phyloP scores from a whole-genome alignment of 352 stramenopile genomes.

The Phytophthora lateralis region DNA sequence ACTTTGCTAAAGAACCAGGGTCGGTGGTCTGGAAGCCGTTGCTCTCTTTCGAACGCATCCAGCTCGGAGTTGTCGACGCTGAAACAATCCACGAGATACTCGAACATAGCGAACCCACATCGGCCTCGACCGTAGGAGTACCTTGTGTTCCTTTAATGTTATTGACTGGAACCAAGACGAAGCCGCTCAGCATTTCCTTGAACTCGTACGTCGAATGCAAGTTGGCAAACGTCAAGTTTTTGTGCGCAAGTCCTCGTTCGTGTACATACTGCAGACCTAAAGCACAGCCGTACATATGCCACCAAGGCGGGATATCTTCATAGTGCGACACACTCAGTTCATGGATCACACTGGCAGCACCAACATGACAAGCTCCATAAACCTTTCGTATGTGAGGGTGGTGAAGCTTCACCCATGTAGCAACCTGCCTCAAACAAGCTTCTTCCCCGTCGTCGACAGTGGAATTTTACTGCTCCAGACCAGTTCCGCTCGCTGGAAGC shows the following conservation, averaged over 20 bases:
- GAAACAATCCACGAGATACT: slow-evolving; percentile 3
- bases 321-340: not conserved
- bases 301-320: not conserved
- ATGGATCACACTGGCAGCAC: slow-evolving; percentile 5
- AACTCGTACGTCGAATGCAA: slow-evolving; percentile 4
- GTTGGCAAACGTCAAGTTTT: not conserved
- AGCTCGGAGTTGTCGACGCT: not conserved
- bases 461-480: not conserved
- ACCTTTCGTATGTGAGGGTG: slow-evolving; percentile 25
- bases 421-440: slow-evolving; percentile 5
- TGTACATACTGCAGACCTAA: slow-evolving; percentile 17
- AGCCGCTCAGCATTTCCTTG: slow-evolving; percentile 10
- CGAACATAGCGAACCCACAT: slow-evolving; percentile 9
- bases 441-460: not conserved
- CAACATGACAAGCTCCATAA: slow-evolving; percentile 29
- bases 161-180: slow-evolving; percentile 1
- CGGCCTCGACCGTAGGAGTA: not conserved
- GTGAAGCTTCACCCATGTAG: slow-evolving; percentile 3
- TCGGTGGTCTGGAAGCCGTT: not conserved
- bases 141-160: not conserved
- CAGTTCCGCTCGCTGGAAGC: not conserved
- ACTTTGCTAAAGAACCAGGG: slow-evolving; percentile 1
- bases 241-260: slow-evolving; percentile 4
- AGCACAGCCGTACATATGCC: slow-evolving; percentile 2
- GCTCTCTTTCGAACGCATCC: not conserved